These are phyloP conservation scores for Caryopteris hybrid DNA, from an alignment of 305 asterid species.

Conservation along the genomic window DNA sequence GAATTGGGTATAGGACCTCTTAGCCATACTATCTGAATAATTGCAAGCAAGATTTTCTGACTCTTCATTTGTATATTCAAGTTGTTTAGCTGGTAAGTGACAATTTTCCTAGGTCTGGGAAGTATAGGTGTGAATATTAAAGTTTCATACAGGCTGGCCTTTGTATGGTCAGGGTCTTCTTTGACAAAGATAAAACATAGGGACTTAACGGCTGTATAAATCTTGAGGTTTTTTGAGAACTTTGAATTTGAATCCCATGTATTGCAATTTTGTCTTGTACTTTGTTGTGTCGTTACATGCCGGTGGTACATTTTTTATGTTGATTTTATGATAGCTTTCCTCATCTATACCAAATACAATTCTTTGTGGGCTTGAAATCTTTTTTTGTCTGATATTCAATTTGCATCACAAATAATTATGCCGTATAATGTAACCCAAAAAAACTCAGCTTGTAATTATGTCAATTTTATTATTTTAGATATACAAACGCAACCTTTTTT, in stretches of 20 bases:
- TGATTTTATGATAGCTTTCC: not conserved
- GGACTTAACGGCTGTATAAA: constrained; percentile 13
- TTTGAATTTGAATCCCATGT: not conserved
- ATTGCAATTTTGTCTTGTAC: not conserved
- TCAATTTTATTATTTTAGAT: too few species aligned
- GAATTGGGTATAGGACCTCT: constrained; percentile 83
- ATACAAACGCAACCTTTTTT: too few species aligned
- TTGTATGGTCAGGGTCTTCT: not conserved
- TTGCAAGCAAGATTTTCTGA: not conserved
- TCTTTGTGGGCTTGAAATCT: not conserved
- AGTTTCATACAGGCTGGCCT: not conserved
- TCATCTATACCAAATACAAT: too few species aligned
- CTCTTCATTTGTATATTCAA: constrained; percentile 10
- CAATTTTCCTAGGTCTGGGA: not conserved
- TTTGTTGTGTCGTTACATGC: not conserved
- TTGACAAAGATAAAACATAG: constrained; percentile 7
- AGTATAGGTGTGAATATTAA: constrained; percentile 16
- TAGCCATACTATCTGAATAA: constrained; percentile 42
- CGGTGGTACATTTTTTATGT: not conserved
- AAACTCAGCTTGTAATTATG: too few species aligned
- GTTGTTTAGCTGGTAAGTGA: not conserved
- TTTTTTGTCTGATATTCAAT: not conserved
- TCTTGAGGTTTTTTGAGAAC: constrained; percentile 3
- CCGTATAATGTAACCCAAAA: too few species aligned
- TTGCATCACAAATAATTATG: too few species aligned